Evolutionary conservation across 441 rosid species (phyloP).

Genomic region (Jatropha podagrica): DNA sequence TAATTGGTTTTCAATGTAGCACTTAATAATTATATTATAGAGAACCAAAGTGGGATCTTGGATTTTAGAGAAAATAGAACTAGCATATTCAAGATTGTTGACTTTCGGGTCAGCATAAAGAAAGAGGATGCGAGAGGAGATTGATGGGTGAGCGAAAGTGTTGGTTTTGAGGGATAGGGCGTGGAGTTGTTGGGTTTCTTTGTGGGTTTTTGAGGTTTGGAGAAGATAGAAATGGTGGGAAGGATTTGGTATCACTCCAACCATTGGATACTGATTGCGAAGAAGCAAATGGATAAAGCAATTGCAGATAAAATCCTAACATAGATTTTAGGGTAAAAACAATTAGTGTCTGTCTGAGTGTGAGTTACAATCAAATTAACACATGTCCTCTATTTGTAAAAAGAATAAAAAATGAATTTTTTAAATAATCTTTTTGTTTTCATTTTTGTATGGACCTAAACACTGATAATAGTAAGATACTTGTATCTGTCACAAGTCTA

Average conservation of each 20-base stretch:
- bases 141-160: slow-evolving; percentile 34
- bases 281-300: background rate
- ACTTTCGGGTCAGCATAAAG: slow-evolving; percentile 37
- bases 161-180: slow-evolving; percentile 44
- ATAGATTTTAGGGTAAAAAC: too few relatives aligned
- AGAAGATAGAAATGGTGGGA: slow-evolving; percentile 32
- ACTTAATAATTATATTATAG: slow-evolving; percentile 50
- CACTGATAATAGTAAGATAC: too few relatives aligned
- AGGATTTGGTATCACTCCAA: slow-evolving; percentile 13
- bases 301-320: background rate
- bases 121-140: slow-evolving; percentile 45
- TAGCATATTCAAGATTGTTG: slow-evolving; percentile 43
- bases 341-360: too few relatives aligned
- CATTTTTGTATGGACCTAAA: too few relatives aligned
- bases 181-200: slow-evolving; percentile 45
- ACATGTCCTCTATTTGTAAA: too few relatives aligned
- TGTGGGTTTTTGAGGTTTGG: slow-evolving; percentile 31
- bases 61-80: slow-evolving; percentile 38
- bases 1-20: slow-evolving; percentile 44
- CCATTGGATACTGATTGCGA: background rate
- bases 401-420: too few relatives aligned
- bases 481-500: too few relatives aligned
- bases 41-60: slow-evolving; percentile 36
- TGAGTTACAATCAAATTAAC: too few relatives aligned
- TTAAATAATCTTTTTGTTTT: too few relatives aligned